A percentile compares a stretch with the other conserved stretches of the same genome.
Evolutionary conservation across 306 rosid genomes (phyloP).

Genomic region (Pachyrhizus erosus): DNA sequence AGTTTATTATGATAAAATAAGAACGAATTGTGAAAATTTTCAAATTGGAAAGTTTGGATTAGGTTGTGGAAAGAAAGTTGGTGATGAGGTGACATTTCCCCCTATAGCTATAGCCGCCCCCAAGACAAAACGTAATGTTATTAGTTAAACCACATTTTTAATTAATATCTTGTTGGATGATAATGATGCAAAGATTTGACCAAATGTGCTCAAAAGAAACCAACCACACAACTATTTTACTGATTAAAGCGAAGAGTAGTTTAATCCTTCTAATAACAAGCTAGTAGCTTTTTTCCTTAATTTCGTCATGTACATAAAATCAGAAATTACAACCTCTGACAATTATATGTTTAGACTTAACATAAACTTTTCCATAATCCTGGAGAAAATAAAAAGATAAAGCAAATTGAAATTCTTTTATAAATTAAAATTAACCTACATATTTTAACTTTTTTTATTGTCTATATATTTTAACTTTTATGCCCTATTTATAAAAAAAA

Average conservation of each 20-base stretch:
- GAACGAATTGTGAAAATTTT: neutral
- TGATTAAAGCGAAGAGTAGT: neutral
- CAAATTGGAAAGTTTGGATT: slow-evolving; percentile 17
- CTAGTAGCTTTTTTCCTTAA: neutral
- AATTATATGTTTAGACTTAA: neutral
- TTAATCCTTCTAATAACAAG: neutral
- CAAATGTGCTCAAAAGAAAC: neutral
- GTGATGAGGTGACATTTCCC: slow-evolving; percentile 14
- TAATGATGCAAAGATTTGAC: slow-evolving; percentile 28
- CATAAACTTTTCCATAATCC: neutral
- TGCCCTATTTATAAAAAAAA: too few relatives aligned
- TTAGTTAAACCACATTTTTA: slow-evolving; percentile 7
- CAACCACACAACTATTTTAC: neutral
- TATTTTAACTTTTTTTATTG: neutral
- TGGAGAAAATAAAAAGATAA: neutral
- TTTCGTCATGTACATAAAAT: neutral
- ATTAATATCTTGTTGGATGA: slow-evolving; percentile 6
- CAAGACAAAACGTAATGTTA: slow-evolving; percentile 21
- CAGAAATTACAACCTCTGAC: neutral
- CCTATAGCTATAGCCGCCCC: slow-evolving; percentile 25
- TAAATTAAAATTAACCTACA: neutral
- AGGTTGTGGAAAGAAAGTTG: slow-evolving; percentile 18
- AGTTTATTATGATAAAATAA: neutral
- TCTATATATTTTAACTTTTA: too few relatives aligned
- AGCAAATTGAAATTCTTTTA: too few relatives aligned